phyloP scores from a whole-genome alignment of 805 yeast genomes.

The Ogataea saltuana region DNA sequence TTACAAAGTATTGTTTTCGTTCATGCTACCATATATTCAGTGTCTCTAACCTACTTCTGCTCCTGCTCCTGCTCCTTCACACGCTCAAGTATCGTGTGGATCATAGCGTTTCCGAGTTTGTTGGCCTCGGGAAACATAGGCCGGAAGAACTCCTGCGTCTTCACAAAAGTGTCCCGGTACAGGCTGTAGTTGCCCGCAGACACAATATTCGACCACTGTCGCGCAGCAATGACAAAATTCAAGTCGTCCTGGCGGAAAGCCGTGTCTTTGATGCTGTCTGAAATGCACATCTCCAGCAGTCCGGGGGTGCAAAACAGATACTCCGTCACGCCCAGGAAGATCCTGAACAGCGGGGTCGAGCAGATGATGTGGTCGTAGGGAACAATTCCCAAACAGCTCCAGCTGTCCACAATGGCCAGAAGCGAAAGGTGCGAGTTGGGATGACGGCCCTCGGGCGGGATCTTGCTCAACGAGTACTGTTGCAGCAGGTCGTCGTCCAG shows the following conservation, averaged over 20 bases:
- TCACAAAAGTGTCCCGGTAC: conserved; percentile 72
- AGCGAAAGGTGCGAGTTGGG: conserved; percentile 91
- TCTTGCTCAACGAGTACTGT: conserved; percentile 72
- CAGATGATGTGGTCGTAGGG: conserved; percentile 98
- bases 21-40: too few relatives aligned
- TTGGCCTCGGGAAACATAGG: conserved; percentile 91
- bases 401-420: conserved; percentile 89
- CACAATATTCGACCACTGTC: conserved; percentile 84
- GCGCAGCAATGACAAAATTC: conserved; percentile 89
- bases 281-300: conserved; percentile 75
- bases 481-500: conserved; percentile 79
- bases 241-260: conserved; percentile 85
- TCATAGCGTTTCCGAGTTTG: conserved; percentile 90
- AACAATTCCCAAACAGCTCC: conserved; percentile 80
- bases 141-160: conserved; percentile 77
- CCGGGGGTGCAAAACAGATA: conserved; percentile 85
- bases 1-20: too few relatives aligned
- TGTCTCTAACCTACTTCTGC: too few relatives aligned
- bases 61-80: conserved; percentile 33
- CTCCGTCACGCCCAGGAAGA: conserved; percentile 91
- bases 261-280: conserved; percentile 64
- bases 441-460: conserved; percentile 63
- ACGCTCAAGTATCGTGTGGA: conserved; percentile 61
- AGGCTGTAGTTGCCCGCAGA: conserved; percentile 70
- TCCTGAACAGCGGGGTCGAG: conserved; percentile 90